phyloP scores from a whole-genome alignment of 169 alveolate genomes.

The Miamiensis avidus region DNA sequence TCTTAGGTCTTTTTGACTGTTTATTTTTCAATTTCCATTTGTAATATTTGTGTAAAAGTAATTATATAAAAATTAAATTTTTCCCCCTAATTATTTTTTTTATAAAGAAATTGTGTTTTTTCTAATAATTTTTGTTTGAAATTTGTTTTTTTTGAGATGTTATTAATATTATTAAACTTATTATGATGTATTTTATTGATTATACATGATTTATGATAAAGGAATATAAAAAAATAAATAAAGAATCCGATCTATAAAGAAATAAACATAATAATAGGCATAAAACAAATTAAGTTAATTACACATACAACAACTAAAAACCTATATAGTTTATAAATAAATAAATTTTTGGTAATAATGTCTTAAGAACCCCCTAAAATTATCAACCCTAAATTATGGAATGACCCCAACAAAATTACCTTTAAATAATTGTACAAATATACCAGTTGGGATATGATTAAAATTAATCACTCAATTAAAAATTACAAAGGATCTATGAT shows the following conservation, averaged over 20 bases:
- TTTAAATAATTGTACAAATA: conserved; percentile 20
- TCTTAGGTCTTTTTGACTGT: not conserved
- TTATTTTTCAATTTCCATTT: not conserved
- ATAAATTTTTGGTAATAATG: not conserved
- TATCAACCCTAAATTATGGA: conserved; percentile 25
- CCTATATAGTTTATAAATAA: too few species aligned
- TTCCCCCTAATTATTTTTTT: not conserved
- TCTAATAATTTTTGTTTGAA: too few species aligned
- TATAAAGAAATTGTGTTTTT: too few species aligned
- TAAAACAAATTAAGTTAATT: not conserved
- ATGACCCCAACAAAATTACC: conserved; percentile 17
- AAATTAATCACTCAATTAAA: conserved; percentile 17
- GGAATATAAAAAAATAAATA: too few species aligned
- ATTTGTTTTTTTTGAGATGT: not conserved
- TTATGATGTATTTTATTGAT: too few species aligned
- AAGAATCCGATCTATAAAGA: not conserved
- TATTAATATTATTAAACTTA: too few species aligned
- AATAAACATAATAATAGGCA: not conserved
- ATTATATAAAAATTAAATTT: too few species aligned
- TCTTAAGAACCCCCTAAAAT: conserved; percentile 20
- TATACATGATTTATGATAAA: too few species aligned
- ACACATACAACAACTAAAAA: too few species aligned
- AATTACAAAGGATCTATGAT: conserved; percentile 17
- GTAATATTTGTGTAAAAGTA: too few species aligned
- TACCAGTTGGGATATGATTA: conserved; percentile 19